Percentiles rank a stretch among this genome's conserved stretches.
Evolutionary conservation across 1,284 basidiomycete species (phyloP).

Genomic region (Golubevia pallescens): DNA sequence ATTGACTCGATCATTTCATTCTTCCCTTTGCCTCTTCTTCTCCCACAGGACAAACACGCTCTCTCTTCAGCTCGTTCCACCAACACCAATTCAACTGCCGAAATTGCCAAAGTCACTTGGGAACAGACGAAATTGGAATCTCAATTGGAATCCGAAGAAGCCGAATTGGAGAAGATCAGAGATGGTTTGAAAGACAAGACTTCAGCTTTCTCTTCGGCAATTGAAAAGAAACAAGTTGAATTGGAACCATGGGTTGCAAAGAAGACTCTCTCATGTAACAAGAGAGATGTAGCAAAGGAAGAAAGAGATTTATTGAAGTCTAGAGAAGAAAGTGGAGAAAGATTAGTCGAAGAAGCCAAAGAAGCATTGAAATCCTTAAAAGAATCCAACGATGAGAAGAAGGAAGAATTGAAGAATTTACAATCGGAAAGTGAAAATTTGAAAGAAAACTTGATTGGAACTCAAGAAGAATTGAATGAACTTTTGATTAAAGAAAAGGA

Average conservation of each 20-base stretch:
- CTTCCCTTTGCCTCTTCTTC: not conserved
- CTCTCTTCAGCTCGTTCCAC: slow-evolving; percentile 41
- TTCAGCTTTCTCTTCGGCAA: slow-evolving; percentile 41
- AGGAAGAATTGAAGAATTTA: slow-evolving; percentile 36
- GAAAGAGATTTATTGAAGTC: slow-evolving; percentile 48
- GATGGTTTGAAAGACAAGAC: slow-evolving; percentile 61
- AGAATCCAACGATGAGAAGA: slow-evolving; percentile 34
- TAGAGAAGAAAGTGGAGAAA: slow-evolving; percentile 33
- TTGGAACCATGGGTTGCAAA: slow-evolving; percentile 60
- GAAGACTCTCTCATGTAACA: slow-evolving; percentile 42
- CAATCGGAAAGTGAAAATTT: slow-evolving; percentile 33
- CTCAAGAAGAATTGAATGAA: slow-evolving; percentile 10
- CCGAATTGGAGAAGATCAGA: slow-evolving; percentile 52
- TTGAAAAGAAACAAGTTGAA: slow-evolving; percentile 60
- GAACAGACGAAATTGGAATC: slow-evolving; percentile 48
- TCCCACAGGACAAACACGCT: slow-evolving; percentile 29
- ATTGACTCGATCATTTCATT: not conserved
- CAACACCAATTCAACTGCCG: slow-evolving; percentile 34
- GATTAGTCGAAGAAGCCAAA: slow-evolving; percentile 40
- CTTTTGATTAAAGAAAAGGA: slow-evolving; percentile 36
- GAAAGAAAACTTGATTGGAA: slow-evolving; percentile 17
- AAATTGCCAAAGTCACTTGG: slow-evolving; percentile 34
- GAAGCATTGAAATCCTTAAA: slow-evolving; percentile 30
- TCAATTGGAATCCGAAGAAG: slow-evolving; percentile 50
- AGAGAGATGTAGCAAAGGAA: slow-evolving; percentile 44